These are phyloP conservation scores for Eremothecium coryli DNA, from an alignment of 1,139 yeast genomes.

Conservation along the genomic window DNA sequence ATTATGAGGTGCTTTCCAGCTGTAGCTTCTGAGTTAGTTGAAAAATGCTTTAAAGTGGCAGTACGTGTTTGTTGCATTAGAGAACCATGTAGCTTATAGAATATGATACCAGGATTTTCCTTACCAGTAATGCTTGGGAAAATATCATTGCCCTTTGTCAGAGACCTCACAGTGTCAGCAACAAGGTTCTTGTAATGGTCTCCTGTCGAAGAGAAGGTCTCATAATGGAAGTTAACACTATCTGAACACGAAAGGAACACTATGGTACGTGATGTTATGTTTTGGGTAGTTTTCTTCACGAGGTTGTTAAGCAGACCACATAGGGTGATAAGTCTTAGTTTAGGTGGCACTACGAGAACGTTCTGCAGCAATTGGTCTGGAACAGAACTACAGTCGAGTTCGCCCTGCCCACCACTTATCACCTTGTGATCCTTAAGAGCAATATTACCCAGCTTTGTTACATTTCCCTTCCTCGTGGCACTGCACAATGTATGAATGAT, in stretches of 20 bases:
- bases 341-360: constrained; percentile 79
- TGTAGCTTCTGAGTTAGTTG: constrained; percentile 32
- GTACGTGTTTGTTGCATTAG: constrained; percentile 75
- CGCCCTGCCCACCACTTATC: constrained; percentile 38
- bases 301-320: constrained; percentile 53
- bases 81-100: constrained; percentile 87
- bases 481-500: constrained; percentile 82
- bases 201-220: constrained; percentile 44
- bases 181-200: constrained; percentile 30
- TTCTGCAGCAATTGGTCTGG: constrained; percentile 87
- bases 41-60: constrained; percentile 59
- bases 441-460: constrained; percentile 68
- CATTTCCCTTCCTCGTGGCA: constrained; percentile 82
- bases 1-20: constrained; percentile 49
- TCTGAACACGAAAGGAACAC: constrained; percentile 92
- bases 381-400: constrained; percentile 41
- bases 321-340: constrained; percentile 72
- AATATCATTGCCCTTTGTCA: constrained; percentile 24
- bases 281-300: constrained; percentile 23
- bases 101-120: constrained; percentile 37
- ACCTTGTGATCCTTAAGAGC: constrained; percentile 64
- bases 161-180: constrained; percentile 36
- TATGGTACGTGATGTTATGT: constrained; percentile 45
- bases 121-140: constrained; percentile 26
- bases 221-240: constrained; percentile 85